A percentile compares a stretch with the other conserved stretches of the same genome.
Evolutionary conservation across 495 filamentous ascomycete genomes (phyloP).

Genomic region (Annulohypoxylon stygium): DNA sequence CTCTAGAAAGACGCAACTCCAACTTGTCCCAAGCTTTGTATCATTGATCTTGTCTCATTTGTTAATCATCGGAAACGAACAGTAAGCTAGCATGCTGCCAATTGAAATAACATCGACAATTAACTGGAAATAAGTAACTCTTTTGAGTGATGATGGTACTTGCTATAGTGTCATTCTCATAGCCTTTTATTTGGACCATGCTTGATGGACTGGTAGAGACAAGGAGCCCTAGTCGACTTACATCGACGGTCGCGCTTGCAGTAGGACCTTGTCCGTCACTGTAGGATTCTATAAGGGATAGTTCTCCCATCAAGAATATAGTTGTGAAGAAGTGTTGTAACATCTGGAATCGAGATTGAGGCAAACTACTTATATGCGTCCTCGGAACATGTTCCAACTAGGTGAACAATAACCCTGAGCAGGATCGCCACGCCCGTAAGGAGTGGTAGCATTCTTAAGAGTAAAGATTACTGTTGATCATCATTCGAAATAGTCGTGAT

Average conservation of each 20-base stretch:
- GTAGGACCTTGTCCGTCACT: neutral
- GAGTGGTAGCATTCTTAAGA: neutral
- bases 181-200: constrained; percentile 21
- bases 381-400: neutral
- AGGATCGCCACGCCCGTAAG: neutral
- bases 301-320: neutral
- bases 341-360: neutral
- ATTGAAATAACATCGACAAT: neutral
- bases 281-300: neutral
- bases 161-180: neutral
- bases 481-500: neutral
- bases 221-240: neutral
- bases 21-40: constrained; percentile 3
- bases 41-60: neutral
- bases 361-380: neutral
- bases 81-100: neutral
- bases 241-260: neutral
- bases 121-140: neutral
- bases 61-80: neutral
- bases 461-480: neutral
- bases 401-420: neutral
- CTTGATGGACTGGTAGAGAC: constrained; percentile 4
- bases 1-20: neutral
- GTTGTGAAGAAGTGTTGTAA: neutral
- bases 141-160: neutral